Percentiles rank a stretch among this genome's conserved stretches.
Evolutionary conservation across 208 protist genomes (phyloP).

Genomic region (Trypanosoma conorhini): DNA sequence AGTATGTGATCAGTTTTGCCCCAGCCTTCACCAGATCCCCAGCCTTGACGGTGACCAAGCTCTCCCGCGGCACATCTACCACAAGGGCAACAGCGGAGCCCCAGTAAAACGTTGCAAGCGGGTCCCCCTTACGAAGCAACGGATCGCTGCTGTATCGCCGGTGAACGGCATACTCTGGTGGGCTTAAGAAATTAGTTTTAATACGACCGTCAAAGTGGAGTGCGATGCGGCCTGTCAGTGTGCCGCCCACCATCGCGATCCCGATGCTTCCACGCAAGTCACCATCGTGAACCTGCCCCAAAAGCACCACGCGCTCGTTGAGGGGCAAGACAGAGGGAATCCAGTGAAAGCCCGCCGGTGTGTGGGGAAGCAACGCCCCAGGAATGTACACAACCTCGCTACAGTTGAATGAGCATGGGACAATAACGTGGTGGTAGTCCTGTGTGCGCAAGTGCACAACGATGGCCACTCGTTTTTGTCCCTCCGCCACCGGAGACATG

Average conservation of each 20-base stretch:
- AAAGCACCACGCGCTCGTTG: slow-evolving; percentile 82
- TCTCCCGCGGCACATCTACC: slow-evolving; percentile 67
- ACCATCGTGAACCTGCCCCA: slow-evolving; percentile 34
- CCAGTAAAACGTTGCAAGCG: slow-evolving; percentile 78
- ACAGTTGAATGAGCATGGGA: slow-evolving; percentile 51
- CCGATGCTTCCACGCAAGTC: slow-evolving; percentile 20
- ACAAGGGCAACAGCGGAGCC: slow-evolving; percentile 85
- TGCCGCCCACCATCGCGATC: slow-evolving; percentile 79
- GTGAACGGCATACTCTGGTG: slow-evolving; percentile 79
- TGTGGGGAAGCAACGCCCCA: slow-evolving; percentile 67
- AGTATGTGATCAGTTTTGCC: slow-evolving; percentile 45
- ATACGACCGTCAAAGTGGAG: slow-evolving; percentile 69
- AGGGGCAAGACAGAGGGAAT: slow-evolving; percentile 66
- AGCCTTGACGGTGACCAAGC: slow-evolving; percentile 29
- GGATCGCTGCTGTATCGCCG: slow-evolving; percentile 40
- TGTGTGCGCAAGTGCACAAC: slow-evolving; percentile 62
- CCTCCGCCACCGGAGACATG: slow-evolving; percentile 29
- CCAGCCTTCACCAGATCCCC: slow-evolving; percentile 75
- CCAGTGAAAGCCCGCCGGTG: slow-evolving; percentile 72
- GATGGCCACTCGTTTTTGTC: slow-evolving; percentile 55
- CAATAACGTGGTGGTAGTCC: slow-evolving; percentile 87
- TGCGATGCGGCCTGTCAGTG: slow-evolving; percentile 66
- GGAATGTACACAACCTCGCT: slow-evolving; percentile 76
- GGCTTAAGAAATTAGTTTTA: slow-evolving; percentile 78
- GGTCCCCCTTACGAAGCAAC: slow-evolving; percentile 36